Evolutionary conservation across 306 rosid species (phyloP).

Genomic region (Prunus dulcis): DNA sequence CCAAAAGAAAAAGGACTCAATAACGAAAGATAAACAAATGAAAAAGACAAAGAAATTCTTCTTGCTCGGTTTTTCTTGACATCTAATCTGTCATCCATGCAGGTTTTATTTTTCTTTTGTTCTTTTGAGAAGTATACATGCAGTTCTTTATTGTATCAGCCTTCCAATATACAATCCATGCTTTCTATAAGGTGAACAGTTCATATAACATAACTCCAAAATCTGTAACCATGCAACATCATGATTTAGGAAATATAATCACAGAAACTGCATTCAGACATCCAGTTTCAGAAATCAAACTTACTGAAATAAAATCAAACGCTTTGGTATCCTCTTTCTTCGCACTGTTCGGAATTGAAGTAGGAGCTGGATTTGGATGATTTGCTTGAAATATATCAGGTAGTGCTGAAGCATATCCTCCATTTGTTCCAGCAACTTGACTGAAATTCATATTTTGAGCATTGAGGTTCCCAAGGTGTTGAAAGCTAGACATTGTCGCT

Average conservation of each 20-base stretch:
- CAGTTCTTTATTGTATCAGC: not conserved
- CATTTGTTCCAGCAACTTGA: constrained; percentile 51
- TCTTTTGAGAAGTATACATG: too few species aligned
- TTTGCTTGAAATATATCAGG: constrained; percentile 89
- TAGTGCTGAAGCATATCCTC: constrained; percentile 45
- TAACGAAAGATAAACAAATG: not conserved
- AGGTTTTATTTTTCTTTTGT: not conserved
- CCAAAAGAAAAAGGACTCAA: not conserved
- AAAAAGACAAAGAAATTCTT: not conserved
- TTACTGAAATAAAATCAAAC: constrained; percentile 94
- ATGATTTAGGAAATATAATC: constrained; percentile 17
- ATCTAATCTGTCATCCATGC: not conserved
- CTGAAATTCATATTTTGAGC: constrained; percentile 45
- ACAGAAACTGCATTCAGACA: not conserved
- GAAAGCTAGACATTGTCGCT: constrained; percentile 81
- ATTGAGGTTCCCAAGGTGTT: constrained; percentile 61
- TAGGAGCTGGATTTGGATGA: constrained; percentile 53
- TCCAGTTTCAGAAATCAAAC: constrained; percentile 30
- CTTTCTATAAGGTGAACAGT: not conserved
- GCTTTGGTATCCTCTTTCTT: constrained; percentile 93
- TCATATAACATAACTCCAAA: not conserved
- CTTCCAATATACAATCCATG: not conserved
- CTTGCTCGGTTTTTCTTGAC: not conserved
- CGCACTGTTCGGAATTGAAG: constrained; percentile 57
- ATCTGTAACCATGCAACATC: not conserved